A percentile compares a stretch with the other conserved stretches of the same genome.
Evolutionary conservation across 2,329 filamentous ascomycete genomes (phyloP).

Genomic region (Moelleriella libera): DNA sequence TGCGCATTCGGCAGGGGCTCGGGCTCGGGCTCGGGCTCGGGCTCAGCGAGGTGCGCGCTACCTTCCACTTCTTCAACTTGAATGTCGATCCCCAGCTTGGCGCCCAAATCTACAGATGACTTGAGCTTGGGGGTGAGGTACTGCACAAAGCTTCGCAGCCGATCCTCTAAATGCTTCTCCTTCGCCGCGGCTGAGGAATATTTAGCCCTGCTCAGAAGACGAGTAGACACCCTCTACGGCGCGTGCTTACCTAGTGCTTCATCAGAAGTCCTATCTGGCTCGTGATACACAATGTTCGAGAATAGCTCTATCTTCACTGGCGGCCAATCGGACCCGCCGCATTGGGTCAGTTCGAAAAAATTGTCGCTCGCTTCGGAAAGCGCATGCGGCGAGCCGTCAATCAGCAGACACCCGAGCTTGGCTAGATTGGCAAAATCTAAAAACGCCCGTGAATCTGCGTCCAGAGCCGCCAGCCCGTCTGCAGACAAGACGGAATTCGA

Average conservation of each 20-base stretch:
- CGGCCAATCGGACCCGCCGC: conserved; percentile 3
- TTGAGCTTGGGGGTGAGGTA: conserved; percentile 26
- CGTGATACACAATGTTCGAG: too few relatives aligned
- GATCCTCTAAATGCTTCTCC: too few relatives aligned
- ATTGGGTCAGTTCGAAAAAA: conserved; percentile 29
- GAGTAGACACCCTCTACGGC: too few relatives aligned
- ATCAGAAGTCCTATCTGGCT: too few relatives aligned
- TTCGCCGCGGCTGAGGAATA: too few relatives aligned
- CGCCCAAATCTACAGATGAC: conserved; percentile 32
- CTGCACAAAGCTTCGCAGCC: conserved; percentile 14
- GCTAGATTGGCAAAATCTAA: conserved; percentile 35
- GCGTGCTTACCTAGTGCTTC: too few relatives aligned
- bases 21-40: neutral
- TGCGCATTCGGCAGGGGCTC: neutral
- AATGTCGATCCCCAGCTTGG: conserved; percentile 33
- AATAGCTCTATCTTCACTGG: too few relatives aligned
- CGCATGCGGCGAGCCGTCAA: conserved; percentile 22
- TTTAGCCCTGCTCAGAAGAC: too few relatives aligned
- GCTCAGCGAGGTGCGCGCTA: too few relatives aligned
- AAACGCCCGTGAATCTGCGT: conserved; percentile 17
- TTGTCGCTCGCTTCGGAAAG: conserved; percentile 28
- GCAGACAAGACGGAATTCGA: conserved; percentile 17
- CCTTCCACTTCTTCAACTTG: neutral
- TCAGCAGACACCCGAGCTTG: conserved; percentile 26
- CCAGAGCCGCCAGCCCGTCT: conserved; percentile 18